Percentiles rank a stretch among this genome's conserved stretches.
Conservation (phyloP, 116 monocot genomes). For the Phalaenopsis hybrid region DNA sequence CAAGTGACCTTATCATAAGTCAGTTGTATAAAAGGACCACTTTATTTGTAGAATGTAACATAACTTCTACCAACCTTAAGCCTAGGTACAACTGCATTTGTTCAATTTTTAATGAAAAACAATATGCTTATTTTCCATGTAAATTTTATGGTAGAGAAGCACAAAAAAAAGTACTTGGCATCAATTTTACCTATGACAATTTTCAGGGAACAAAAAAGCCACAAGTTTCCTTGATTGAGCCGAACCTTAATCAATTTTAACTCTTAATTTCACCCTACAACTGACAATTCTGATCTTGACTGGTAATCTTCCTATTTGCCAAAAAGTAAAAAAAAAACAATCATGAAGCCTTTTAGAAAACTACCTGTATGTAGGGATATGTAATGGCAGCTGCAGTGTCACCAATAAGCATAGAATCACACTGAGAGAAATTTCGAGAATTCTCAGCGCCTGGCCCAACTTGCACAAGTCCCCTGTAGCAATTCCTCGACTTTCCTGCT, state of each 20-base stretch:
- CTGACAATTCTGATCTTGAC: background rate
- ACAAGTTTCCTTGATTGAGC: background rate
- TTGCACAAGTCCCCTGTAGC: conserved; percentile 87
- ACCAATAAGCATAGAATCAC: conserved; percentile 99
- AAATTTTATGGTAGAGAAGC: background rate
- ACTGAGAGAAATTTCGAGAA: conserved; percentile 85
- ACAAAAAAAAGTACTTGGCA: background rate
- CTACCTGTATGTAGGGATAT: conserved; percentile 93
- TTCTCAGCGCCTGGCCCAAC: conserved; percentile 62
- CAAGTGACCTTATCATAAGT: background rate
- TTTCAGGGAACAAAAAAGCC: background rate
- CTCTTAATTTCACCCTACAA: background rate
- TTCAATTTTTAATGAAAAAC: background rate
- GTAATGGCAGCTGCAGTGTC: conserved; percentile 94
- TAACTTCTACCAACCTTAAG: background rate
- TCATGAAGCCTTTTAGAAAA: background rate
- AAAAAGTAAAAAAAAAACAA: background rate
- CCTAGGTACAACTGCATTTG: background rate
- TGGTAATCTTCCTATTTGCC: background rate
- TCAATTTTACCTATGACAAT: background rate
- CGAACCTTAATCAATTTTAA: background rate
- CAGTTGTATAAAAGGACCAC: background rate
- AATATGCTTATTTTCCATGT: background rate
- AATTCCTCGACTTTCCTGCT: conserved; percentile 96
- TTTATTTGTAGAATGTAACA: background rate